Evolutionary conservation across 345 rosid species (phyloP).

Genomic region (Rhodamnia rubescens): DNA sequence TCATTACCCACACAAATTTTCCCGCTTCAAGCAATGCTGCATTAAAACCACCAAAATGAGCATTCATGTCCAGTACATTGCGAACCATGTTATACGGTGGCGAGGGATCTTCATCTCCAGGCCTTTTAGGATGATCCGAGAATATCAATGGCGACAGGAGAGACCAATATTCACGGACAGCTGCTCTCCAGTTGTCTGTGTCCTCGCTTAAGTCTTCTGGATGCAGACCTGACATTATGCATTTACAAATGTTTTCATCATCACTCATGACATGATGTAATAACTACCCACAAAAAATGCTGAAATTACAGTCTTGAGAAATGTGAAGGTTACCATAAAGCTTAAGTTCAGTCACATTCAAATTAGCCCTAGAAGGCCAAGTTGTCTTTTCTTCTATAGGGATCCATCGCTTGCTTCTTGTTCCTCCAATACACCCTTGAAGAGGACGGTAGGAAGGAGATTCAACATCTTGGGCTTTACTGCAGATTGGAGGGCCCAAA

Average conservation of each 20-base stretch:
- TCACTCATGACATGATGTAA: background rate
- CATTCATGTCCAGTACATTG: conserved; percentile 95
- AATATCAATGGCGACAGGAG: conserved; percentile 91
- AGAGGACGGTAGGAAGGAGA: conserved; percentile 86
- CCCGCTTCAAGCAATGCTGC: conserved; percentile 72
- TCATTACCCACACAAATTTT: conserved; percentile 97
- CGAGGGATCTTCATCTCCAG: conserved; percentile 96
- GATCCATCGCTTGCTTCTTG: conserved; percentile 73
- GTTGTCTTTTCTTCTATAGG: conserved; percentile 64
- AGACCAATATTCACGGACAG: conserved; percentile 79
- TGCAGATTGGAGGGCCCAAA: conserved; percentile 61
- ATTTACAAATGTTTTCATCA: background rate
- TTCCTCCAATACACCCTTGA: conserved; percentile 79
- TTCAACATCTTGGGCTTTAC: conserved; percentile 74
- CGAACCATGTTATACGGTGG: conserved; percentile 97
- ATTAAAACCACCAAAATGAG: conserved; percentile 84
- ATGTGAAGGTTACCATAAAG: conserved; percentile 41
- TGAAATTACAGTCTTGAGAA: background rate
- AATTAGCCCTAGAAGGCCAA: conserved; percentile 81
- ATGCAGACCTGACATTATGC: conserved; percentile 46
- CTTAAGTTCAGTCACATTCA: conserved; percentile 71
- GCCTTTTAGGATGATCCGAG: conserved; percentile 99
- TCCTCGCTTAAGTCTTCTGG: conserved; percentile 62
- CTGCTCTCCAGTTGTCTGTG: conserved; percentile 40
- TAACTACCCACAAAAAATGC: background rate